Base-by-base conservation (phyloP, 2,329 filamentous ascomycete species). In the Ceratocystiopsis brevicomis region DNA sequence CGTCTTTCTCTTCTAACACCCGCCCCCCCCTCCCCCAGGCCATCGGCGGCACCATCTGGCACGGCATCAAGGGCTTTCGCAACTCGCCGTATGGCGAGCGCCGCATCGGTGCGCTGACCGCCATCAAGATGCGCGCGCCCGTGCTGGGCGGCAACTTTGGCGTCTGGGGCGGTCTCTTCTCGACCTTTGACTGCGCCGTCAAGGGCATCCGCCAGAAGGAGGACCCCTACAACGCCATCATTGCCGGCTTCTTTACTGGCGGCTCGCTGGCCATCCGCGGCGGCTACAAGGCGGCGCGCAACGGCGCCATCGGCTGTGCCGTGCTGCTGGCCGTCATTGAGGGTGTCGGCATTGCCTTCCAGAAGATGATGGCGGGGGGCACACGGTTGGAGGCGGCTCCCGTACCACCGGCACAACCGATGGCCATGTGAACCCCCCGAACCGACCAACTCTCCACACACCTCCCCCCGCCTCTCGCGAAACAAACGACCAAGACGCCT, bases 101-200 rank as follows among this genome's bases (percentile, higher is more conserved):
- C 59, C 75, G 88, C 61, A 88, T 96, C 69, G 90, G 90, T 59
- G 84, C 90, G 53, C 73, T 98, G 64, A 95, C 88, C 55, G 90
- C 90, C 47, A 86, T 98, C 65, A 98, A 98, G 71, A 87, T 90
- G 58, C 81, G 90, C 58, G 90, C 90, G 37, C 90, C 90, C 3
- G 88, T 96, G 33, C 73, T 96, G 40, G 90, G 90, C 57, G 90
- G 90, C 56, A 98, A 98, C 69, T 98, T 96, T 55, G 88, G 88
- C 55, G 85, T 93, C 45, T 96, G 90, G 88, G 88, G 90, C 58
- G 90, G 90, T 52, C 68, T 96, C 45, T 96, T 96, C 70, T 85
- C 78, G 54, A 92, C 85, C 48, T 96, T 88, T 57, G 90, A 98
- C 66, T 98, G 90, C 67, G 82, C 87, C 18, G 82, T 95, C 49